phyloP scores from a whole-genome alignment of 768 basidiomycete species.

The Leucosporidium yakuticum region DNA sequence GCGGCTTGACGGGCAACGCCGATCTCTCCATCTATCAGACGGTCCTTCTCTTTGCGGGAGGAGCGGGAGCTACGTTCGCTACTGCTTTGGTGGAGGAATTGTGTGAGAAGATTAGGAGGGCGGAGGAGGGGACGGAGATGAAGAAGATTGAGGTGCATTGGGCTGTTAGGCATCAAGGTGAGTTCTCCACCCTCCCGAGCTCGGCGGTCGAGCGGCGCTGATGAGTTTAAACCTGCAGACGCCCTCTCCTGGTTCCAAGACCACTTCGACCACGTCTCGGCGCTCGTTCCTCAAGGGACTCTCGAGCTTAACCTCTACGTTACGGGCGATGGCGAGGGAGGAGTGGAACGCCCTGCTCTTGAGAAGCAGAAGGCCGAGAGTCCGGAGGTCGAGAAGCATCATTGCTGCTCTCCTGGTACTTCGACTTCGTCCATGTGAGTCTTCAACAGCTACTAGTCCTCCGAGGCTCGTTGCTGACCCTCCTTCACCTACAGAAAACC shows the following conservation, averaged over 20 bases:
- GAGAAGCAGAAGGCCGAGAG: background rate
- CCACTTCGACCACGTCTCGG: slow-evolving; percentile 1
- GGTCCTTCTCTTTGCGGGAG: slow-evolving; percentile 34
- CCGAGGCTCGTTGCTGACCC: background rate
- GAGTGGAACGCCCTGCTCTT: no score
- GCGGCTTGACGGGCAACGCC: slow-evolving; percentile 16
- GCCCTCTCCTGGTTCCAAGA: slow-evolving; percentile 21
- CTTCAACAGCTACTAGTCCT: background rate
- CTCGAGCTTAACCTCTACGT: slow-evolving; percentile 17
- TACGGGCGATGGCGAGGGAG: background rate
- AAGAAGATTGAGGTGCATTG: slow-evolving; percentile 18
- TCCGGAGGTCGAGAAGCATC: background rate
- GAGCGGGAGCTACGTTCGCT: slow-evolving; percentile 31
- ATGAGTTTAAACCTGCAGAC: background rate
- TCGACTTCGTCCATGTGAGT: background rate
- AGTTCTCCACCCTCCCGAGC: background rate
- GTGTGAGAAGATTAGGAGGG: slow-evolving; percentile 3
- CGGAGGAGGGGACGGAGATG: slow-evolving; percentile 1
- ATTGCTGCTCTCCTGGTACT: background rate
- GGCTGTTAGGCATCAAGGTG: slow-evolving; percentile 19
- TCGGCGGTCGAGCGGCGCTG: background rate
- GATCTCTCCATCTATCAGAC: slow-evolving; percentile 27
- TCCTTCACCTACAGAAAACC: background rate
- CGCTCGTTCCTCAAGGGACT: background rate
- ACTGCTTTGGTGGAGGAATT: slow-evolving; percentile 19